Base-by-base conservation (phyloP, 1,284 basidiomycete species). In the Hemileia vastatrix region DNA sequence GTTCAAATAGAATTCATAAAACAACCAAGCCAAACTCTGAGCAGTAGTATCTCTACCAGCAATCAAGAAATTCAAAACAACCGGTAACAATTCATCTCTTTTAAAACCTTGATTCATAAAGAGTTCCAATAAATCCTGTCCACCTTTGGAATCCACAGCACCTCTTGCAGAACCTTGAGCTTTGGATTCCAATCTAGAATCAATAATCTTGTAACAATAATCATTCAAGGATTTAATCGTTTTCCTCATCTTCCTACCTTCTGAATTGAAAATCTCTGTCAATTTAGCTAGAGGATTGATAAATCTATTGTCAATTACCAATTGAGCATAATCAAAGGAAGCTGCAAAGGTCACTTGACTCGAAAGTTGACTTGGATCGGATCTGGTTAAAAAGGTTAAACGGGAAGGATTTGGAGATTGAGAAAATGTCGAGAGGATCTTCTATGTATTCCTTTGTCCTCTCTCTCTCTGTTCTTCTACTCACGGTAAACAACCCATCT, bases 11-110 rank as follows among this genome's bases (percentile, higher is more conserved):
- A 72, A 57, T 63, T 72, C 70, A 61, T 66, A 71, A 36, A 70
- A 71, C 23, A 69, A 56, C 70, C 70, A 72, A 3, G 66, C 64
- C 6, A 70, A 59, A 9, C 66, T 65, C 50, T 71, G 70, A 1
- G 70, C 70, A 0, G 70, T 71, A 4, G 70, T 71, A 57, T 71
- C 70, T 5, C 69, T 64, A 8, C 71, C 71, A 9, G 71, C 71
- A 40, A 72, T 70, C 56, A 72, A 63, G 49, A 72, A 72, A 63
- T 72, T 72, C 49, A 70, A 67, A 53, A 71, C 70, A 8, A 69
- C 66, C 11, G 67, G 59, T 13, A 68, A 67, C 6, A 72, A 70
- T 21, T 71, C 71, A 15, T 70, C 66, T 6, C 67, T 64, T 19
- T 65, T 58, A 21, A 65, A 65, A 5, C 66, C 67, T 44, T 66